phyloP scores from a whole-genome alignment of 306 rosid genomes.

The Dryas drummondii region DNA sequence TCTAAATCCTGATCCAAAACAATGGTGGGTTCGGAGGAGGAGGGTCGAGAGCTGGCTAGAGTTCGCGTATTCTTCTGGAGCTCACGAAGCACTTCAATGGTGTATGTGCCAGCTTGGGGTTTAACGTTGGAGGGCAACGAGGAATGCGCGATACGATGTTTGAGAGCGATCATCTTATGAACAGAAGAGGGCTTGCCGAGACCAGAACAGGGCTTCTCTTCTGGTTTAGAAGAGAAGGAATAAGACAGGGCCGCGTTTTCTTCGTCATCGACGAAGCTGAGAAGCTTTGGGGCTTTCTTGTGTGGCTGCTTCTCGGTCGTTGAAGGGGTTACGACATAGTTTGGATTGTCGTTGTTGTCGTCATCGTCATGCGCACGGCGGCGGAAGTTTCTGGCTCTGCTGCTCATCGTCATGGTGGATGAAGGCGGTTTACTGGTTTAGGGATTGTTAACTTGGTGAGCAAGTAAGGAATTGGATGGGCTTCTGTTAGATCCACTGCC shows the following conservation, averaged over 20 bases:
- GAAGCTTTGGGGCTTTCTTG: constrained; percentile 62
- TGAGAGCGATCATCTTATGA: constrained; percentile 60
- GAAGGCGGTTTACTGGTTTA: not conserved
- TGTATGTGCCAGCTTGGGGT: constrained; percentile 89
- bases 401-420: constrained; percentile 46
- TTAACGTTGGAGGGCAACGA: constrained; percentile 71
- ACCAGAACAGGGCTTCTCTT: constrained; percentile 59
- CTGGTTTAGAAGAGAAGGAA: constrained; percentile 13
- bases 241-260: constrained; percentile 46
- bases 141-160: constrained; percentile 61
- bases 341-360: constrained; percentile 35
- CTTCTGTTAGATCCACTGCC: too few species aligned
- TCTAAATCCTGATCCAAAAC: constrained; percentile 39
- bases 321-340: constrained; percentile 24
- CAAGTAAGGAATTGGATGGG: too few species aligned
- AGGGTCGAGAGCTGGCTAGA: constrained; percentile 54
- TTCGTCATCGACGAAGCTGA: constrained; percentile 86
- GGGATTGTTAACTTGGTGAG: not conserved
- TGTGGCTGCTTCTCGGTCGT: constrained; percentile 53
- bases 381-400: constrained; percentile 80
- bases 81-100: constrained; percentile 83
- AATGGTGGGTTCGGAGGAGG: constrained; percentile 62
- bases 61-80: constrained; percentile 95
- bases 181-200: constrained; percentile 63
- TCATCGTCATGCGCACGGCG: constrained; percentile 62